phyloP scores from a whole-genome alignment of 2,329 filamentous ascomycete genomes.

The Xylariaceae sp. region DNA sequence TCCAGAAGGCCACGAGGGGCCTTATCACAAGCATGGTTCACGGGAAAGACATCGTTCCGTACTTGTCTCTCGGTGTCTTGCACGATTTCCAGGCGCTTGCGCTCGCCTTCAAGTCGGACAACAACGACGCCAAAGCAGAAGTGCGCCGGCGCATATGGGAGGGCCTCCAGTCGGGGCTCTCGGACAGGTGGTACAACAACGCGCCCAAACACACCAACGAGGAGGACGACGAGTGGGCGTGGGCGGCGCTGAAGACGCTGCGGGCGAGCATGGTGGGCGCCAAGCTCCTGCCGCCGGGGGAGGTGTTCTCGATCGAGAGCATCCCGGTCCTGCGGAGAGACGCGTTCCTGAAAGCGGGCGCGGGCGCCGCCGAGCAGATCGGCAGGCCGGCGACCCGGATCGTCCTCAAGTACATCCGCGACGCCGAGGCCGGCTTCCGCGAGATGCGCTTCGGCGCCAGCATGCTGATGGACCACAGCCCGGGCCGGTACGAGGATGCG shows the following conservation, averaged over 20 bases:
- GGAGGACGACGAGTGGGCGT: constrained; percentile 62
- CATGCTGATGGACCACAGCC: constrained; percentile 71
- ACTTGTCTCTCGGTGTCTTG: constrained; percentile 63
- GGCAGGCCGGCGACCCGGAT: constrained; percentile 60
- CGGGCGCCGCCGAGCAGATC: constrained; percentile 42
- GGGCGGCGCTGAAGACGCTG: constrained; percentile 57
- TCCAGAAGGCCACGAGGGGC: constrained; percentile 63
- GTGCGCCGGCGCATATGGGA: constrained; percentile 60
- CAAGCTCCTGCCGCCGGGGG: constrained; percentile 67
- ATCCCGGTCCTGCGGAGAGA: constrained; percentile 60
- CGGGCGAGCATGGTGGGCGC: constrained; percentile 59
- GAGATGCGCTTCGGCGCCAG: constrained; percentile 65
- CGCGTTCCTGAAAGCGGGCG: constrained; percentile 44
- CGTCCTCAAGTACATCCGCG: constrained; percentile 61
- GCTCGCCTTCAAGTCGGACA: constrained; percentile 65
- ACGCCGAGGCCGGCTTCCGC: constrained; percentile 62
- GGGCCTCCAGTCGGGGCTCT: constrained; percentile 53
- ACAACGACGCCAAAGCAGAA: constrained; percentile 58
- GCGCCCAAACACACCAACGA: constrained; percentile 31
- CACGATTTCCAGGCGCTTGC: constrained; percentile 69
- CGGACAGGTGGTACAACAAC: constrained; percentile 52
- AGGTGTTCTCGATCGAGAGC: constrained; percentile 66
- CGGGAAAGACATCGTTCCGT: constrained; percentile 66
- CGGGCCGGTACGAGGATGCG: constrained; percentile 64
- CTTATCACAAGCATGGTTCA: constrained; percentile 70